Base-by-base conservation (phyloP, 192 early-diverging fungal species). In the Rhizoclosmatium sp. region DNA sequence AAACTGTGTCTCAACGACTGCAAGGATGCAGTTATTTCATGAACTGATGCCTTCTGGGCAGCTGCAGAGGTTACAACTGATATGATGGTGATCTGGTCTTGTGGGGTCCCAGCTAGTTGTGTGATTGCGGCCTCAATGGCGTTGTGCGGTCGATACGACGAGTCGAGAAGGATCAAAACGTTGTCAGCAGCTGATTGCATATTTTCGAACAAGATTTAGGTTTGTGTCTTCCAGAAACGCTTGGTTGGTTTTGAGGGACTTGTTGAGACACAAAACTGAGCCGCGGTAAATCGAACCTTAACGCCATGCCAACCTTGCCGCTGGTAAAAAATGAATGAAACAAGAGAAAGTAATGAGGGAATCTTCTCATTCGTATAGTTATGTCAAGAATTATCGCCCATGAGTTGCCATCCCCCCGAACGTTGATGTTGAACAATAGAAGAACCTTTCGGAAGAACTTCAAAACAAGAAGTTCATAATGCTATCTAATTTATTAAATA, bases 31-130 rank as follows among this genome's bases (percentile, higher is more conserved):
- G 47, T 56, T 7, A 58, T 62, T 7, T 62, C 10, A 49, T 23
- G 4, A 4, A 23, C 5, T 2, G 45, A 41, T 49, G 45, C 51
- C 21, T 56, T 10, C 39, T 45, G 69, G 45, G 23, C 12, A 9
- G 41, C 39, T 9, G 16, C 39, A 16, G 69, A n/a, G 14, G 48
- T n/a, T 7, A 71, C 69, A 9, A 71, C 39, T 14, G 48, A 23
- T 5, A 71, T 45, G 1, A 71, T 40, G 10, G 69, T 71, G 51
- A 71, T 49, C 31, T 39, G 47, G 69, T 71, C 69, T 23, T 56
- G 14, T n/a, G 48, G 4, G 23, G 49, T 23, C 4, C 40, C 5
- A n/a, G 69, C 5, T 31, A 71, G 69, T 23, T 40, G n/a, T 5
- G 48, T 47, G 23, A 71, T 1, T 21, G 69, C 69, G 5, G 31